Percentiles rank a stretch among this genome's conserved stretches.
Conservation (phyloP, 1,139 yeast genomes). For the Candida labiduridarum region DNA sequence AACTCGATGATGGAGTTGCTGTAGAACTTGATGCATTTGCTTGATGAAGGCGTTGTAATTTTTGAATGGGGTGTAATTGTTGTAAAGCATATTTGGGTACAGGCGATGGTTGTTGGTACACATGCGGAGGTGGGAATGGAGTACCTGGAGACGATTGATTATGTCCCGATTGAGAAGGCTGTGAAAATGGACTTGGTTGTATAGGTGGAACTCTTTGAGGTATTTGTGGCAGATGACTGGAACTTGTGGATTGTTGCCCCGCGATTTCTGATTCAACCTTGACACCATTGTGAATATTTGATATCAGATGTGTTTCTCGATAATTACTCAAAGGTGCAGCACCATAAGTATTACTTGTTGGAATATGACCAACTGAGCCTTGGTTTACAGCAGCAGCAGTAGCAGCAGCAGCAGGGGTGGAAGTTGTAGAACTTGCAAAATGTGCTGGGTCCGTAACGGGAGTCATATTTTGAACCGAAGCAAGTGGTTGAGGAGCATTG, state of each 20-base stretch:
- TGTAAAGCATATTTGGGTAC: not conserved
- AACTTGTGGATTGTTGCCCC: no score
- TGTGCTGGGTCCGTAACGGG: no score
- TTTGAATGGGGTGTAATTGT: slow-evolving; percentile 7
- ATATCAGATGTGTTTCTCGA: not conserved
- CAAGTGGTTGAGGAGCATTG: no score
- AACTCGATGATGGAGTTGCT: not conserved
- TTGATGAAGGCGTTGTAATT: slow-evolving; percentile 9
- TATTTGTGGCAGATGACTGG: not conserved
- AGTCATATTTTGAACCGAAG: no score
- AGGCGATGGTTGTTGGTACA: not conserved
- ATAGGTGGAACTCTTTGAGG: not conserved
- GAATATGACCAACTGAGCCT: not conserved
- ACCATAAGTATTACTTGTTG: not conserved
- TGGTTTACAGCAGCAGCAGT: not conserved
- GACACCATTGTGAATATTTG: no score
- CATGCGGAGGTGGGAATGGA: slow-evolving; percentile 1
- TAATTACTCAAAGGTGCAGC: not conserved
- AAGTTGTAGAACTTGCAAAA: no score
- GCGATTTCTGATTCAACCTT: no score
- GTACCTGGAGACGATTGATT: not conserved
- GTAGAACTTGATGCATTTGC: not conserved
- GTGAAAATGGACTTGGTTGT: not conserved
- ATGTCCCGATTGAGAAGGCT: not conserved
- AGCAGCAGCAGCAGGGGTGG: no score